Percentiles rank a stretch among this genome's conserved stretches.
These are phyloP conservation scores for Astraeus odoratus DNA, from an alignment of 768 basidiomycete genomes.

Conservation along the genomic window DNA sequence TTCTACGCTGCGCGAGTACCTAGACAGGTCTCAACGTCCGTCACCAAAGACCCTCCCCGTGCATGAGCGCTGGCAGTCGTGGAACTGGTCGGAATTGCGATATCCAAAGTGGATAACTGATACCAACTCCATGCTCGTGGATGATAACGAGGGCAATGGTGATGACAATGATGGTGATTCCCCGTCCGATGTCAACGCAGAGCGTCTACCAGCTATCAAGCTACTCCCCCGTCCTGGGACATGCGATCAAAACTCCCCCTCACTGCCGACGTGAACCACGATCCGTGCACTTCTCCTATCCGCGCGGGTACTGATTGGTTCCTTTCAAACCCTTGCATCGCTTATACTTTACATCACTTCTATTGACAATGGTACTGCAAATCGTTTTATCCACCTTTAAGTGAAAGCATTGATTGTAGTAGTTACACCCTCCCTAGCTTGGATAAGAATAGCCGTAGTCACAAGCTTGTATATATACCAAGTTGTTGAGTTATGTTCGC, in stretches of 20 bases:
- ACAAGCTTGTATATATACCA: constrained; percentile 23
- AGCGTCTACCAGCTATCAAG: constrained; percentile 8
- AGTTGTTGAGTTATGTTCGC: constrained; percentile 15
- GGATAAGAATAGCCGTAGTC: constrained; percentile 20
- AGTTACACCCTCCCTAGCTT: constrained; percentile 15
- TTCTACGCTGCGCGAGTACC: constrained; percentile 17
- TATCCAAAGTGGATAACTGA: constrained; percentile 20
- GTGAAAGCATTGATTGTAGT: constrained; percentile 20
- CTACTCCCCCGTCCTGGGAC: constrained; percentile 8
- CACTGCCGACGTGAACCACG: constrained; percentile 13
- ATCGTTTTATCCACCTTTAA: constrained; percentile 10
- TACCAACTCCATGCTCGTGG: neutral
- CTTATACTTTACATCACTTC: constrained; percentile 19
- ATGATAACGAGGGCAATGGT: constrained; percentile 17
- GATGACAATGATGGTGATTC: constrained; percentile 23
- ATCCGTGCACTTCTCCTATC: constrained; percentile 9
- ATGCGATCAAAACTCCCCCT: constrained; percentile 12
- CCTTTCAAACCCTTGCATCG: constrained; percentile 15
- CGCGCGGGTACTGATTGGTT: constrained; percentile 7
- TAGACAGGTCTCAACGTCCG: constrained; percentile 19
- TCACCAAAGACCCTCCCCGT: constrained; percentile 17
- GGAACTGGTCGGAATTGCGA: constrained; percentile 29
- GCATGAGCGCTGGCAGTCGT: constrained; percentile 27
- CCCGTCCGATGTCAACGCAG: constrained; percentile 11
- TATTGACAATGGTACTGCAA: constrained; percentile 10